phyloP scores from a whole-genome alignment of 2,329 filamentous ascomycete genomes.

The Lanzia echinophila region DNA sequence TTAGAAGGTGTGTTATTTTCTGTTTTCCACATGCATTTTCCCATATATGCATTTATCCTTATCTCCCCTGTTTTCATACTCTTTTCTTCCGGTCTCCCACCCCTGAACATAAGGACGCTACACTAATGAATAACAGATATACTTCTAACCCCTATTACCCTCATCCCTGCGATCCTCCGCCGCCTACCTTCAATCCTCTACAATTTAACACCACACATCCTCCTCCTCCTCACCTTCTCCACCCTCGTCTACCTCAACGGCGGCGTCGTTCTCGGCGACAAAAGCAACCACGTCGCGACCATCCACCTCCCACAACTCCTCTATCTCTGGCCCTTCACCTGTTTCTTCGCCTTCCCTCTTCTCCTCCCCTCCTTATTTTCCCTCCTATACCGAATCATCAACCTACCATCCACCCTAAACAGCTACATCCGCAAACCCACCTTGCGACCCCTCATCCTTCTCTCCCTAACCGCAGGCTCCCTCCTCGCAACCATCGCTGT shows the following conservation, averaged over 20 bases:
- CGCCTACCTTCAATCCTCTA: slow-evolving; percentile 43
- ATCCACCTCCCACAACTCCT: slow-evolving; percentile 88
- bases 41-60: slow-evolving; percentile 41
- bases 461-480: not conserved
- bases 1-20: not conserved
- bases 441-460: not conserved
- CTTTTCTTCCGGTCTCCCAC: not conserved
- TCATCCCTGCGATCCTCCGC: slow-evolving; percentile 50
- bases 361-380: slow-evolving; percentile 46
- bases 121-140: slow-evolving; percentile 38
- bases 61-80: not conserved
- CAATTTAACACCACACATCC: slow-evolving; percentile 43
- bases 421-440: not conserved
- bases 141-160: slow-evolving; percentile 52
- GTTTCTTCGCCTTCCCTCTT: slow-evolving; percentile 83
- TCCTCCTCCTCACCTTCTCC: slow-evolving; percentile 60
- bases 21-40: slow-evolving; percentile 28
- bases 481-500: slow-evolving; percentile 35
- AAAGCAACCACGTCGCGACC: slow-evolving; percentile 86
- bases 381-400: slow-evolving; percentile 33
- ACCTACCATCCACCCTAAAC: slow-evolving; percentile 30
- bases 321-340: slow-evolving; percentile 86
- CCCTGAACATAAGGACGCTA: too few species aligned
- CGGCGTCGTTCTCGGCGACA: slow-evolving; percentile 89
- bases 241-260: slow-evolving; percentile 81